Percentiles rank a stretch among this genome's conserved stretches.
These are phyloP conservation scores for Cardamine occulta DNA, from an alignment of 345 rosid genomes.

Conservation along the genomic window DNA sequence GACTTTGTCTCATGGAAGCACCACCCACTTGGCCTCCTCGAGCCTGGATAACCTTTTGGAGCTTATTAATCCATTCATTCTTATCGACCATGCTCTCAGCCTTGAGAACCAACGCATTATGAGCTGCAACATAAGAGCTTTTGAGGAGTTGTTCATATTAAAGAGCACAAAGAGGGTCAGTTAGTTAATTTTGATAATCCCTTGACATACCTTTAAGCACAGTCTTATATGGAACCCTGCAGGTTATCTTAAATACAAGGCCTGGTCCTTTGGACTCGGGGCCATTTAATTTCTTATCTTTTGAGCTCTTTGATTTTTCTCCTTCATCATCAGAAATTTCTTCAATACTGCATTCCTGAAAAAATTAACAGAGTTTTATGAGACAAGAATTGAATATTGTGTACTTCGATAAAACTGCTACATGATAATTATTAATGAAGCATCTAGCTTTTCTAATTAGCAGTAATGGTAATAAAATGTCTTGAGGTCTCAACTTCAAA, in stretches of 20 bases:
- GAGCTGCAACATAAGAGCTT: constrained; percentile 57
- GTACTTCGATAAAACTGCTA: background rate
- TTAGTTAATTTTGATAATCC: background rate
- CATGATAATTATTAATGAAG: background rate
- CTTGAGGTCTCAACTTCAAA: background rate
- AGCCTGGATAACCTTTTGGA: constrained; percentile 68
- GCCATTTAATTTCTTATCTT: constrained; percentile 89
- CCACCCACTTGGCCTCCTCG: constrained; percentile 66
- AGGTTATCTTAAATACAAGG: constrained; percentile 84
- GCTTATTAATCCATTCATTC: constrained; percentile 83
- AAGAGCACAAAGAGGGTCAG: constrained; percentile 10
- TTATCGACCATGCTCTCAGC: constrained; percentile 89
- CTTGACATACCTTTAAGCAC: constrained; percentile 65
- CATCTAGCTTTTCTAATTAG: background rate
- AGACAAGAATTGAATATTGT: background rate
- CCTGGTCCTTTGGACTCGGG: constrained; percentile 66
- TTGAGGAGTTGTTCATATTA: constrained; percentile 14
- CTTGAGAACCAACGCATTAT: constrained; percentile 78
- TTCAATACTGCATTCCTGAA: constrained; percentile 88
- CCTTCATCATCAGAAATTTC: constrained; percentile 85
- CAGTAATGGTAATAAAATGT: background rate
- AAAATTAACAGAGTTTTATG: constrained; percentile 15
- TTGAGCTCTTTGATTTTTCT: constrained; percentile 65
- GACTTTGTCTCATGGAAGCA: constrained; percentile 76
- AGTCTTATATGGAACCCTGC: constrained; percentile 92